Base-by-base conservation (phyloP, 352 stramenopile species). In the Achlya hypogyna region DNA sequence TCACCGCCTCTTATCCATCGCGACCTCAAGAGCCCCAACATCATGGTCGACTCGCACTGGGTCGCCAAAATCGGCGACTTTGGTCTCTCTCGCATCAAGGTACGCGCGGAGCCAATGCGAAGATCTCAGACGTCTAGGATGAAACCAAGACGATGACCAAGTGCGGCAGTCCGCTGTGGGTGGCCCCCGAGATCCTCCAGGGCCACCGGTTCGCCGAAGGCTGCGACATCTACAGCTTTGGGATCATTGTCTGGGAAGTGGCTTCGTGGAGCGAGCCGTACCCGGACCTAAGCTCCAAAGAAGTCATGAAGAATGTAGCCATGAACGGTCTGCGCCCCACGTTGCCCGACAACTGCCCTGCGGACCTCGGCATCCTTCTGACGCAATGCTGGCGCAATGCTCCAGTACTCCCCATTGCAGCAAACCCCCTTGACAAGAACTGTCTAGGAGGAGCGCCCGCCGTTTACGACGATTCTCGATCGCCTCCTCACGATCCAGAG, bases 211-310 rank as follows among this genome's bases (percentile, higher is more conserved):
- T 98, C 75, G 97, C 95, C 53, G 94, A 82, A 63, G 97, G 97
- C 70, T 91, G 88, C 2, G 95, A 98, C 75, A 91, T 98, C 14
- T 98, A 97, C 77, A 97, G 89, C 42, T 98, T 96, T 73, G 93
- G 83, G 31, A 79, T 96, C n/a, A 83, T 93, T 63, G 65, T 93
- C 29, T 96, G 87, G 87, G 84, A 96, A 72, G 79, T 95, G 66
- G 82, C 93, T 40, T 72, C 82, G 32, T 89, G 87, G 65, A 85
- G 93, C 63, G 82, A 94, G 71, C 86, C 86, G 5, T 95, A 94
- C 69, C 82, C 80, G 60, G 84, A 82, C 8, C 68, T 94, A 63
- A 93, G 85, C 0, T 85, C 86, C 5, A 93, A 94, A 62, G 85
- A 95, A 79, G 83, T 85, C 54, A 87, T 85, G 12, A 96, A 91